These are phyloP conservation scores for Protomyces inundatus DNA, from an alignment of 1,139 yeast species.

Conservation along the genomic window DNA sequence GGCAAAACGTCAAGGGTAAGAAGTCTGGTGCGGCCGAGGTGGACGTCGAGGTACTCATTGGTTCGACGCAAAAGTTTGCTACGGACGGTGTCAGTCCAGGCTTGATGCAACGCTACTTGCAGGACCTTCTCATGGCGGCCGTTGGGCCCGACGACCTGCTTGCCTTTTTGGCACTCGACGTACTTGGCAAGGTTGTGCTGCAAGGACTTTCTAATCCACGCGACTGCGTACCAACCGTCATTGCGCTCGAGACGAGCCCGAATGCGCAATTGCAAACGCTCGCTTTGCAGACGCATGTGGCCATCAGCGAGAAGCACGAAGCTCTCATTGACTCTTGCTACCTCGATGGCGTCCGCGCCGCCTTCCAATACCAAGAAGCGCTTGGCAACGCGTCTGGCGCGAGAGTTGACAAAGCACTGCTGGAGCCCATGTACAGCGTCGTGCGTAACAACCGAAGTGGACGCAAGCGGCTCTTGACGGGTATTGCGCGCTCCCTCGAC, in stretches of 20 bases:
- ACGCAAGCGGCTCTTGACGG: slow-evolving; percentile 46
- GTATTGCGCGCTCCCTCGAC: slow-evolving; percentile 41
- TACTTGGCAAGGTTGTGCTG: slow-evolving; percentile 52
- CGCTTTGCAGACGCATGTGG: slow-evolving; percentile 52
- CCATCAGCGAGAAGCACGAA: slow-evolving; percentile 60
- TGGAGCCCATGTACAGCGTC: slow-evolving; percentile 43
- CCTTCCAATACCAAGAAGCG: slow-evolving; percentile 46
- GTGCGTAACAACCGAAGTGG: slow-evolving; percentile 46
- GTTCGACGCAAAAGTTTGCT: slow-evolving; percentile 12
- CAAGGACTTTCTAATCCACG: slow-evolving; percentile 74
- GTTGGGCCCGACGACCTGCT: slow-evolving; percentile 45
- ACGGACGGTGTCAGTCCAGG: slow-evolving; percentile 43
- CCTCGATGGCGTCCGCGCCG: slow-evolving; percentile 57
- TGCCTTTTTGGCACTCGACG: slow-evolving; percentile 50
- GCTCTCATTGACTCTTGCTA: slow-evolving; percentile 63
- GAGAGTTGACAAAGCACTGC: slow-evolving; percentile 20
- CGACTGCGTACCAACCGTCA: slow-evolving; percentile 57
- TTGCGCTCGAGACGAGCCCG: slow-evolving; percentile 62
- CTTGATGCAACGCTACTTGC: slow-evolving; percentile 58
- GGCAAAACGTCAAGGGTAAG: not conserved
- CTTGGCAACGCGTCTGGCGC: too few relatives aligned
- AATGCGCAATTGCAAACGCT: slow-evolving; percentile 44
- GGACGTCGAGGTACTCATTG: slow-evolving; percentile 12
- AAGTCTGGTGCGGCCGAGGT: not conserved
- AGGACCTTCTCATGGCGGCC: slow-evolving; percentile 48